Evolutionary conservation across 192 early-diverging fungal genomes (phyloP), one percentile per base, ranked within the genome.

Genomic region (Backusella tuberculispora): DNA sequence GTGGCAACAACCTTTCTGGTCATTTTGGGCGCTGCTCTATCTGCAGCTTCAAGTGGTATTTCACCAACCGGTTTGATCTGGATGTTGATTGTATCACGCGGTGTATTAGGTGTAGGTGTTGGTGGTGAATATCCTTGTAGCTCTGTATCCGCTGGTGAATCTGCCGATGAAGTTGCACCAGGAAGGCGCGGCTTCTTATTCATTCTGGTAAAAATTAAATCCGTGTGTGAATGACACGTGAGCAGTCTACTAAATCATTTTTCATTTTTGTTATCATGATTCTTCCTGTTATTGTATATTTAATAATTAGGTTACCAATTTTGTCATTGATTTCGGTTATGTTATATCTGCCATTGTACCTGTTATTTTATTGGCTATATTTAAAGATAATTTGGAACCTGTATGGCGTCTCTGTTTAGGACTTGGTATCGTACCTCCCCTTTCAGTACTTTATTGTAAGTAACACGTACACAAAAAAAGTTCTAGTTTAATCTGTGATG

Each of bases 61-160:
- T 79, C 83, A n/a, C 73, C 83, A 21, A 75, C 74, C 37, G 84
- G 85, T 1, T 38, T 85, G 19, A 79, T 85, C 71, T 85, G 84
- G 83, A 83, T 85, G 37, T 66, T 88, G 80, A 76, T 83, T 3
- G 56, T 86, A 24, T 74, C 79, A 12, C 78, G 83, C 29, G 85
- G 85, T 40, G 40, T 82, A 15, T 71, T 86, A 10, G 85, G 86
- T 29, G 83, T 85, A 24, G 81, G 81, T 73, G 80, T 77, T 6
- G 80, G 85, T 44, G 86, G 85, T n/a, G 85, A 88, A 64, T 88
- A 88, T 56, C 87, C 87, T 47, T 84, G 83, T 72, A 82, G 80
- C n/a, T 84, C 82, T 40, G 85, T 83, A 6, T 77, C 87, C 13
- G 87, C 87, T 21, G 83, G 82, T 17, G 87, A 88, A 47, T 83